Base-by-base conservation (phyloP, 2,329 filamentous ascomycete species). In the Paraphoma chrysanthemicola region DNA sequence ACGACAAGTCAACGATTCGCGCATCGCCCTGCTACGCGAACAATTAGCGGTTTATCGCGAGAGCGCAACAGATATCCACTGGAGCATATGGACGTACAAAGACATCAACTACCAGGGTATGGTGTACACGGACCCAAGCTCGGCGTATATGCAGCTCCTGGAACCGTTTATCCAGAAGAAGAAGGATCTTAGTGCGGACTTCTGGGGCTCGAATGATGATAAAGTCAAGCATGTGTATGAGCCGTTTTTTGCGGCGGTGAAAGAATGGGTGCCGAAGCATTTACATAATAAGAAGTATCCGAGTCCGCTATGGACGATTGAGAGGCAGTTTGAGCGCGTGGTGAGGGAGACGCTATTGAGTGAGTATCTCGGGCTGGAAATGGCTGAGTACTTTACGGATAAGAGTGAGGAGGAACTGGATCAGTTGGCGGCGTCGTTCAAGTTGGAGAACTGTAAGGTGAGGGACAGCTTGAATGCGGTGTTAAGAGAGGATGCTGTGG, bases 11-110 rank as follows among this genome's bases (percentile, higher is more conserved):
- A 63, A 63, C 39, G 42, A 41, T 10, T 16, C 28, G 10, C 59
- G 62, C 2, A 38, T 55, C 29, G 42, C 42, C 6, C 41, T 64
- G 44, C 29, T 64, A 14, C 49, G 46, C 12, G 56, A 58, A 16
- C 62, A 64, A 44, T 31, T 64, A 4, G 1, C 17, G 11, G 56
- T 64, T 17, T 64, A 64, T 46, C 44, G 44, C 39, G 36, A 63
- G 31, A 38, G 39, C 4, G 42, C 3, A 7, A 14, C 14, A 10
- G 33, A 59, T 6, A 48, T 64, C 8, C 41, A 41, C 44, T 64
- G 62, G 62, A 55, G 47, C 12, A 62, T 64, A 36, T 64, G 62
- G 62, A 30, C 46, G 7, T 64, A 64, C 51, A 64, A 64, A 29
- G 62, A 64, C 31, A 60, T 64, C 18, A 44, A 44, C 14, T 60